Conservation (phyloP, 2,329 filamentous ascomycete species). For the Aspergillus fumigatus region DNA sequence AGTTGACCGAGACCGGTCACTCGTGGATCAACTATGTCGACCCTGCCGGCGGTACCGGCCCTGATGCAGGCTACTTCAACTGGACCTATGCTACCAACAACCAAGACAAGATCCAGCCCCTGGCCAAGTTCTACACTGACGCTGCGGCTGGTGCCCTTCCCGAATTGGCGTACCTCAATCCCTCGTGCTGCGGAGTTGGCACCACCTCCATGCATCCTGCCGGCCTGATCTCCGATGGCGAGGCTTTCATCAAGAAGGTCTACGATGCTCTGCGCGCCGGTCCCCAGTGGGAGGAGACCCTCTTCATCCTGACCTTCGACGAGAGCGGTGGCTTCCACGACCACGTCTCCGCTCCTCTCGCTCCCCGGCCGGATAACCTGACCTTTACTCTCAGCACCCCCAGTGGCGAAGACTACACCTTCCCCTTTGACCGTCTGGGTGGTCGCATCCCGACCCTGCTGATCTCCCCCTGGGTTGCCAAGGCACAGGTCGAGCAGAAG, state of each 20-base stretch:
- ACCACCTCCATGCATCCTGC: slow-evolving; percentile 35
- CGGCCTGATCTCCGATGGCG: slow-evolving; percentile 33
- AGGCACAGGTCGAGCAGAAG: slow-evolving; percentile 30
- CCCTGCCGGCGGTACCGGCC: slow-evolving; percentile 19
- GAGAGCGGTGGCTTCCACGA: slow-evolving; percentile 38
- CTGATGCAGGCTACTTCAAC: slow-evolving; percentile 31
- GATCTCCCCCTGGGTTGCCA: slow-evolving; percentile 27
- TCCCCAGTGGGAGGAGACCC: slow-evolving; percentile 33
- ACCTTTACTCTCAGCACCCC: slow-evolving; percentile 31
- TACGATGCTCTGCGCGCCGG: slow-evolving; percentile 34
- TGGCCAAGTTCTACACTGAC: slow-evolving; percentile 32
- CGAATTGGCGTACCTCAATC: slow-evolving; percentile 35
- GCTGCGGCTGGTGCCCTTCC: slow-evolving; percentile 29
- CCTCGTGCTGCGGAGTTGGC: slow-evolving; percentile 37
- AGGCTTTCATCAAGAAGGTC: slow-evolving; percentile 32
- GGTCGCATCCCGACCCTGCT: slow-evolving; percentile 27
- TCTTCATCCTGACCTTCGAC: slow-evolving; percentile 36
- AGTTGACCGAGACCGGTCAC: slow-evolving; percentile 28
- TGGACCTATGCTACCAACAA: slow-evolving; percentile 30
- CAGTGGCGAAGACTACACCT: slow-evolving; percentile 23
- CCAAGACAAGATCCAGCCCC: slow-evolving; percentile 24
- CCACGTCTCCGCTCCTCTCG: slow-evolving; percentile 34
- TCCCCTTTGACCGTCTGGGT: slow-evolving; percentile 26
- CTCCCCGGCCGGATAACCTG: slow-evolving; percentile 28
- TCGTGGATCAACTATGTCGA: slow-evolving; percentile 35